Evolutionary conservation across 192 early-diverging fungal species (phyloP).

Genomic region (Entomortierella chlamydospora): DNA sequence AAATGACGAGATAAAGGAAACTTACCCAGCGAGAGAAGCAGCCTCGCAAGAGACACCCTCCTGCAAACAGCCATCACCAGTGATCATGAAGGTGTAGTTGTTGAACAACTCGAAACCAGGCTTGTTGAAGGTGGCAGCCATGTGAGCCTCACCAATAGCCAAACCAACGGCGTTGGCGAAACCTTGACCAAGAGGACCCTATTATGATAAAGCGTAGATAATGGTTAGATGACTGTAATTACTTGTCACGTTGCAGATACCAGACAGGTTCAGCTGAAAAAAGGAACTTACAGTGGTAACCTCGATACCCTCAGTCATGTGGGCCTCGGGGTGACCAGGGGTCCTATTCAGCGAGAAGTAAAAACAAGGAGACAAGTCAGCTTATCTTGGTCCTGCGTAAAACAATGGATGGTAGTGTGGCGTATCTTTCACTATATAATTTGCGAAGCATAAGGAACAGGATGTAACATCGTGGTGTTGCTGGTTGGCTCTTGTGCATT

Average conservation of each 20-base stretch:
- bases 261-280: too few relatives aligned
- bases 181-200: conserved; percentile 65
- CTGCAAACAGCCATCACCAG: conserved; percentile 98
- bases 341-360: conserved; percentile 67
- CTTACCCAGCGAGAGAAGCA: conserved; percentile 89
- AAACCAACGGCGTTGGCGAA: conserved; percentile 95
- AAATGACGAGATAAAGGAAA: conserved; percentile 4
- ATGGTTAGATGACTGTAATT: neutral
- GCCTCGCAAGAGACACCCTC: conserved; percentile 97
- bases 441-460: too few relatives aligned
- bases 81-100: conserved; percentile 88
- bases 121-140: conserved; percentile 92
- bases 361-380: neutral
- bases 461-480: too few relatives aligned
- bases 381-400: too few relatives aligned
- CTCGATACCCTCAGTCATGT: conserved; percentile 90
- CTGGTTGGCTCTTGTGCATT: too few relatives aligned
- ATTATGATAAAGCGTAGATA: neutral
- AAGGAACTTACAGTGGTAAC: conserved; percentile 79
- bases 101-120: conserved; percentile 88
- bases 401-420: too few relatives aligned
- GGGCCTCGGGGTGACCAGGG: conserved; percentile 96
- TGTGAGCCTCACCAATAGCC: conserved; percentile 89
- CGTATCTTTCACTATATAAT: too few relatives aligned
- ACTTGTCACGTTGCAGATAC: too few relatives aligned